A percentile compares a stretch with the other conserved stretches of the same genome.
Conservation (phyloP, 2,329 filamentous ascomycete genomes). For the Aphanocladium album region DNA sequence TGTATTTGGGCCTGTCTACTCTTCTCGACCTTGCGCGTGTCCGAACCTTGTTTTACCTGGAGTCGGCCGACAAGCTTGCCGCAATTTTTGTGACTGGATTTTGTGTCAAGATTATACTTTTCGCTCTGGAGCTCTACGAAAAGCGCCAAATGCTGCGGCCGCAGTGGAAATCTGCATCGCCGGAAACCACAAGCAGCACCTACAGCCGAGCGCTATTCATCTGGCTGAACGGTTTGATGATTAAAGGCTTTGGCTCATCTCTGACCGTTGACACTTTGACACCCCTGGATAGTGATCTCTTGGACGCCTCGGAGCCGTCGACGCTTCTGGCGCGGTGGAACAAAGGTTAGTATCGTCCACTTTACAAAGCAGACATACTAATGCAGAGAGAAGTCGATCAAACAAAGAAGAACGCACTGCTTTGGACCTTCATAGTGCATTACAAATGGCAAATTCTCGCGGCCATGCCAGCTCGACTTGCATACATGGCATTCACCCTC, state of each 20-base stretch:
- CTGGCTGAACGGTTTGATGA: conserved; percentile 28
- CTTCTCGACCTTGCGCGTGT: conserved; percentile 27
- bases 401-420: conserved; percentile 19
- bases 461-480: conserved; percentile 30
- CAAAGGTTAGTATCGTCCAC: not conserved
- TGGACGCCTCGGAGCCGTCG: conserved; percentile 15
- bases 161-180: conserved; percentile 19
- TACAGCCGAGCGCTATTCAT: conserved; percentile 27
- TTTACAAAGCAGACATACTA: not conserved
- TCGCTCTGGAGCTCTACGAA: conserved; percentile 25
- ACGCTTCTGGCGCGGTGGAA: conserved; percentile 15
- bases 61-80: conserved; percentile 18
- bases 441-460: conserved; percentile 25
- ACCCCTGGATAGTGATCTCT: conserved; percentile 15
- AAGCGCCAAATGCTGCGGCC: conserved; percentile 22
- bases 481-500: conserved; percentile 34
- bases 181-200: conserved; percentile 27
- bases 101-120: conserved; percentile 23
- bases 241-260: conserved; percentile 21
- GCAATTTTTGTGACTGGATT: conserved; percentile 22
- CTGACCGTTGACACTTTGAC: conserved; percentile 19
- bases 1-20: conserved; percentile 26
- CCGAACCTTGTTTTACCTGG: conserved; percentile 28
- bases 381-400: conserved; percentile 16
- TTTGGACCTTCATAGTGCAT: conserved; percentile 20